phyloP scores from a whole-genome alignment of 2,329 filamentous ascomycete genomes.

The Pseudogymnoascus sp. region DNA sequence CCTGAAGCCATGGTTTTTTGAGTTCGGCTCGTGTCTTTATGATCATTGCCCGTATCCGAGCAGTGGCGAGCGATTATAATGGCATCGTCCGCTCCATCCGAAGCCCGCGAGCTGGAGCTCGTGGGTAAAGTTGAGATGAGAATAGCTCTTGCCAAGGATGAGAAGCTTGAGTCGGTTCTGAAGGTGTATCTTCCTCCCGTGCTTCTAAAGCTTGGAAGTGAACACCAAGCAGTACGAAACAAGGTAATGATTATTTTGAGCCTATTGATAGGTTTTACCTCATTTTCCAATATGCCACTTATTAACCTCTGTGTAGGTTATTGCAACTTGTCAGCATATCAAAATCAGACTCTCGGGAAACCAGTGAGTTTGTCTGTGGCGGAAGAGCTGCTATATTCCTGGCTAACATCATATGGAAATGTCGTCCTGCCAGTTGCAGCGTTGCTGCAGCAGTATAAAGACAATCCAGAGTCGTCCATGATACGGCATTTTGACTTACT shows the following conservation, averaged over 20 bases:
- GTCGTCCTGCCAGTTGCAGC: slow-evolving; percentile 76
- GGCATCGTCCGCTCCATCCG: slow-evolving; percentile 25
- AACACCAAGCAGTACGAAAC: slow-evolving; percentile 68
- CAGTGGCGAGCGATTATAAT: slow-evolving; percentile 1
- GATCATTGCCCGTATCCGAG: not conserved
- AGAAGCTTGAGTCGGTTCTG: slow-evolving; percentile 70
- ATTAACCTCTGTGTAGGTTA: slow-evolving; percentile 37
- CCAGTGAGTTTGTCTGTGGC: slow-evolving; percentile 21
- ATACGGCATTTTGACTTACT: slow-evolving; percentile 82
- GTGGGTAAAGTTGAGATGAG: slow-evolving; percentile 75
- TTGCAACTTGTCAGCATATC: slow-evolving; percentile 63
- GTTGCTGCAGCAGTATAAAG: slow-evolving; percentile 83
- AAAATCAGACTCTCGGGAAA: slow-evolving; percentile 42
- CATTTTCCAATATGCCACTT: slow-evolving; percentile 20
- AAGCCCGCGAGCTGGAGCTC: slow-evolving; percentile 70
- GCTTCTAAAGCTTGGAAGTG: slow-evolving; percentile 77
- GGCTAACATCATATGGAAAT: slow-evolving; percentile 25
- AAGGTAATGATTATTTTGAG: slow-evolving; percentile 43
- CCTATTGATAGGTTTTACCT: slow-evolving; percentile 7
- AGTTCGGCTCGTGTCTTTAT: slow-evolving; percentile 1
- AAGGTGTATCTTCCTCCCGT: slow-evolving; percentile 72
- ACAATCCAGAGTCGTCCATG: slow-evolving; percentile 55
- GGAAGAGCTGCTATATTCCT: slow-evolving; percentile 1
- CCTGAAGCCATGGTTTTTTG: not conserved
- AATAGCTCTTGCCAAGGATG: slow-evolving; percentile 67